Evolutionary conservation across 164 flowering plant species (phyloP).

Genomic region (Annona cherimola): DNA sequence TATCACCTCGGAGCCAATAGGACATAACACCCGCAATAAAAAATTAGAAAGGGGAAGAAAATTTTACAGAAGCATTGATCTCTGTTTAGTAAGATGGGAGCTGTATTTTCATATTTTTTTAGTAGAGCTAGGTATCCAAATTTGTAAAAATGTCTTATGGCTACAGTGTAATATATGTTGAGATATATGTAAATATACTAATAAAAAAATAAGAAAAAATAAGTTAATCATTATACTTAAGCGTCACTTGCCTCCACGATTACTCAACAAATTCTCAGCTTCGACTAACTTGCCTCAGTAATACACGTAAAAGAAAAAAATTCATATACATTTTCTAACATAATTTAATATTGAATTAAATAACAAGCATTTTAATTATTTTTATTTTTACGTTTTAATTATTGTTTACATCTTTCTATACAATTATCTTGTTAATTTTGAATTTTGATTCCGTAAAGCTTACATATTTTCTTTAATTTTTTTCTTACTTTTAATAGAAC

Average conservation of each 20-base stretch:
- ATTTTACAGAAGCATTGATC: background rate
- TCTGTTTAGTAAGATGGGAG: background rate
- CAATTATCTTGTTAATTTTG: too few relatives aligned
- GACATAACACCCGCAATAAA: background rate
- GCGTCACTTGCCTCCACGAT: background rate
- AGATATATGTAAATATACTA: too few relatives aligned
- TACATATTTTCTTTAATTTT: too few relatives aligned
- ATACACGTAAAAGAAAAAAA: background rate
- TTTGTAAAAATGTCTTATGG: too few relatives aligned
- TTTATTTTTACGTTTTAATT: background rate
- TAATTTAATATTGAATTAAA: too few relatives aligned
- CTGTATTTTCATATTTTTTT: background rate
- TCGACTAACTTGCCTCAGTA: background rate
- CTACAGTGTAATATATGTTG: too few relatives aligned
- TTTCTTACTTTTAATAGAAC: too few relatives aligned
- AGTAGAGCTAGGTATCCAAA: too few relatives aligned
- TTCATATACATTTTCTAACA: too few relatives aligned
- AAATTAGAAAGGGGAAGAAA: background rate
- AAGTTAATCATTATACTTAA: background rate
- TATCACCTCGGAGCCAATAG: background rate
- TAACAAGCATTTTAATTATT: background rate
- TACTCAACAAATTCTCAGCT: background rate
- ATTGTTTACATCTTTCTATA: background rate
- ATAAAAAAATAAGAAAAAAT: too few relatives aligned
- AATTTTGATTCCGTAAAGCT: too few relatives aligned